Evolutionary conservation across 345 rosid species (phyloP).

Genomic region (Salix purpurea): DNA sequence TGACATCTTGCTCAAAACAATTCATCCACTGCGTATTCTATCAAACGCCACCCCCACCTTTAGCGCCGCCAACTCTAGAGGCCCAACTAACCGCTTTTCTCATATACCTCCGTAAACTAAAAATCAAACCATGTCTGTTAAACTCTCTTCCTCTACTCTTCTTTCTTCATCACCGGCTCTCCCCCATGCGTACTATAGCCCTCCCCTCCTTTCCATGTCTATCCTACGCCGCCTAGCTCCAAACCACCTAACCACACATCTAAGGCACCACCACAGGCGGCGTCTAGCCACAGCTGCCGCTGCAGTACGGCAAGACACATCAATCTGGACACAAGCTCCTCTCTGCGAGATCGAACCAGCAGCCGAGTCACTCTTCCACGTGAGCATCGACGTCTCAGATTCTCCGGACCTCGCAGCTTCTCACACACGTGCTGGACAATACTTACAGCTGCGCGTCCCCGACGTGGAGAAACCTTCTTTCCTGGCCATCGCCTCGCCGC

Average conservation of each 20-base stretch:
- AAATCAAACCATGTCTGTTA: slow-evolving; percentile 36
- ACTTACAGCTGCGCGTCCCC: slow-evolving; percentile 77
- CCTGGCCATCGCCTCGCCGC: slow-evolving; percentile 86
- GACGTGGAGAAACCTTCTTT: slow-evolving; percentile 66
- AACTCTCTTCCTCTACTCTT: neutral
- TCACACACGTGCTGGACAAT: slow-evolving; percentile 72
- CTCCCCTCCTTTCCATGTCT: slow-evolving; percentile 58
- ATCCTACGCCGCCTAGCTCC: slow-evolving; percentile 51
- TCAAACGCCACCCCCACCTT: slow-evolving; percentile 30
- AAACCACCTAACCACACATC: slow-evolving; percentile 25
- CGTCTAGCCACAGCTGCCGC: slow-evolving; percentile 47
- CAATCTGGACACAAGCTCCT: slow-evolving; percentile 67
- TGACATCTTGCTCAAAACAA: slow-evolving; percentile 18
- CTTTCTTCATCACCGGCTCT: neutral
- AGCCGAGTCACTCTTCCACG: slow-evolving; percentile 81
- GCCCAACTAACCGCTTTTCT: neutral
- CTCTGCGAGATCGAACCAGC: slow-evolving; percentile 56
- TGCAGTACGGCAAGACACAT: slow-evolving; percentile 67
- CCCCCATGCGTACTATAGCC: slow-evolving; percentile 45
- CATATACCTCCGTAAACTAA: neutral
- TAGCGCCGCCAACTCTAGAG: slow-evolving; percentile 36
- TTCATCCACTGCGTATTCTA: neutral
- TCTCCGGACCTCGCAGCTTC: slow-evolving; percentile 67
- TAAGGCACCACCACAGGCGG: slow-evolving; percentile 23
- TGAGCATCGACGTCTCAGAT: slow-evolving; percentile 68